Conservation (phyloP, 805 yeast genomes). For the Candida mattraensis region DNA sequence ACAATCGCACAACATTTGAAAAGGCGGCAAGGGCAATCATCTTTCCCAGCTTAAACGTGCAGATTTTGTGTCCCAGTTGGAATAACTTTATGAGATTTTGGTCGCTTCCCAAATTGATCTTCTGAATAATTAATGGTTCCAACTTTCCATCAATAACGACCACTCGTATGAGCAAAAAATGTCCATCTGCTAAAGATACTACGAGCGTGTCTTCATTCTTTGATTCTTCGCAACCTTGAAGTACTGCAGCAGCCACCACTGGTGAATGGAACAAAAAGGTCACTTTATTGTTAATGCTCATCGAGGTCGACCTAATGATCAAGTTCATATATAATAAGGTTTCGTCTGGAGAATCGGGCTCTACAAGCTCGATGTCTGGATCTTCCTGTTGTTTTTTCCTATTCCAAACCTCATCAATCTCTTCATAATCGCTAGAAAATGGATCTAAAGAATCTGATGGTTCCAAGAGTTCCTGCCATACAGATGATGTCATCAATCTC, state of each 20-base stretch:
- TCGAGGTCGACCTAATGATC: conserved; percentile 24
- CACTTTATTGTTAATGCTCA: conserved; percentile 23
- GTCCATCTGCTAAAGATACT: conserved; percentile 23
- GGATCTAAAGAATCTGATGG: conserved; percentile 27
- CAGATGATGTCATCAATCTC: conserved; percentile 19
- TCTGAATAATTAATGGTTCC: conserved; percentile 27
- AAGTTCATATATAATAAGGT: conserved; percentile 19
- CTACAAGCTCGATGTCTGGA: background rate
- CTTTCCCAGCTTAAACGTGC: conserved; percentile 17
- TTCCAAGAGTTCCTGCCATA: conserved; percentile 28
- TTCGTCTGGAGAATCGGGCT: background rate
- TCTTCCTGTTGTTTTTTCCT: conserved; percentile 3
- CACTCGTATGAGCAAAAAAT: conserved; percentile 24
- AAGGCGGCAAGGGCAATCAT: conserved; percentile 28
- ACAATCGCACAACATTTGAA: conserved; percentile 21
- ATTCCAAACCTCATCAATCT: conserved; percentile 16
- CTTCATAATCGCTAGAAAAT: conserved; percentile 25
- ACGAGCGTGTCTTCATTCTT: conserved; percentile 29
- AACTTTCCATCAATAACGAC: conserved; percentile 13
- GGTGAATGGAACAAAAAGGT: conserved; percentile 19
- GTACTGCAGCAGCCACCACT: conserved; percentile 25
- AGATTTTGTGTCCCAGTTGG: conserved; percentile 20
- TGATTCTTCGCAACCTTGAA: conserved; percentile 23
- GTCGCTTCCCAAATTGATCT: conserved; percentile 8
- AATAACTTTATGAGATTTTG: conserved; percentile 12